Percentiles rank a stretch among this genome's conserved stretches.
These are phyloP conservation scores for Chytridiales sp. DNA, from an alignment of 371 early-diverging fungal genomes.

Conservation along the genomic window DNA sequence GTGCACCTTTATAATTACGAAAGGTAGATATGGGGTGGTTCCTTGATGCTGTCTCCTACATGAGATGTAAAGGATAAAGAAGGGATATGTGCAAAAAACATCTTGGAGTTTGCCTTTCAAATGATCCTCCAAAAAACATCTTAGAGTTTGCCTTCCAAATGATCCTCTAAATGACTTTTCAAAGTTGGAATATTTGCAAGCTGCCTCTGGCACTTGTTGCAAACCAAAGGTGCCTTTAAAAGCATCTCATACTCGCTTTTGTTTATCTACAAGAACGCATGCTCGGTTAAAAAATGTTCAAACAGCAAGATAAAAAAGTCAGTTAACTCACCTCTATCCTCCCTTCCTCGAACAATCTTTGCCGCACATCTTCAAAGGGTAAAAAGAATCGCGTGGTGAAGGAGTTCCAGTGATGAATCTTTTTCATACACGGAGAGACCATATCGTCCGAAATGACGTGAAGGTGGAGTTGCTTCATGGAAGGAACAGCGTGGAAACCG, in stretches of 20 bases:
- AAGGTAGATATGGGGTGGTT: too few species aligned
- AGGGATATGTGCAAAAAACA: too few species aligned
- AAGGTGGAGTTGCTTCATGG: constrained; percentile 61
- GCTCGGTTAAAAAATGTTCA: not conserved
- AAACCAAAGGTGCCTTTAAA: constrained; percentile 37
- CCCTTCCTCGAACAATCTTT: constrained; percentile 32
- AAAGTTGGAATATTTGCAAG: constrained; percentile 30
- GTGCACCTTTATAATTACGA: not conserved
- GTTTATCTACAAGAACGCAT: constrained; percentile 17
- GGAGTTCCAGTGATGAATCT: constrained; percentile 63
- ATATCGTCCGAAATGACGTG: constrained; percentile 65
- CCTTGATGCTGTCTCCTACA: too few species aligned
- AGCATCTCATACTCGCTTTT: constrained; percentile 19
- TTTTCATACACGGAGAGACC: constrained; percentile 45
- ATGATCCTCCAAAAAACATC: not conserved
- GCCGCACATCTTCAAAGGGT: constrained; percentile 34
- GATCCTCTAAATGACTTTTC: constrained; percentile 36
- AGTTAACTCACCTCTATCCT: constrained; percentile 28
- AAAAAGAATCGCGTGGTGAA: constrained; percentile 59
- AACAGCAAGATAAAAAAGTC: not conserved
- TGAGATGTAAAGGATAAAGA: too few species aligned
- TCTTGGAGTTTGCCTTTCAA: too few species aligned
- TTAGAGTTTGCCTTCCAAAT: constrained; percentile 3
- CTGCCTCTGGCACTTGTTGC: constrained; percentile 39
- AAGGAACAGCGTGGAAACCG: constrained; percentile 64